Evolutionary conservation across 148 eudicot species (phyloP).

Genomic region (Cornus florida): DNA sequence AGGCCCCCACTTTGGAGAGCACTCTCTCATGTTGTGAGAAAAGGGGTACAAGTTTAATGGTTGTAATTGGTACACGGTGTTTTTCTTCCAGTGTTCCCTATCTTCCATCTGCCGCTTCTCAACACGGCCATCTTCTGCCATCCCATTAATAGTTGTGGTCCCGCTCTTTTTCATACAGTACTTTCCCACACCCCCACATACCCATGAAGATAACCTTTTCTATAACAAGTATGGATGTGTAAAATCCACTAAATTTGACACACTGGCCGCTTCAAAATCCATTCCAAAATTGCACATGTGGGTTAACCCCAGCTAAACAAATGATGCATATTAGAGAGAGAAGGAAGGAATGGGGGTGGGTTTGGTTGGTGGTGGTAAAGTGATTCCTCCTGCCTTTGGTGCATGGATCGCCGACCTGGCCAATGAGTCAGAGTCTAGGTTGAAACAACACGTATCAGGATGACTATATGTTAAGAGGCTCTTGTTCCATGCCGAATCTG

Average conservation of each 20-base stretch:
- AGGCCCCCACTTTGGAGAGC: slow-evolving; percentile 18
- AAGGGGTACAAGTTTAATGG: slow-evolving; percentile 26
- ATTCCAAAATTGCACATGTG: background rate
- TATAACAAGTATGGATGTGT: background rate
- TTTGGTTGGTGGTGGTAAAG: too few species aligned
- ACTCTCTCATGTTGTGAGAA: slow-evolving; percentile 15
- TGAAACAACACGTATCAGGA: too few species aligned
- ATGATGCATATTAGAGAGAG: too few species aligned
- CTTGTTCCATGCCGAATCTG: too few species aligned
- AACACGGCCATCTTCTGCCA: slow-evolving; percentile 8
- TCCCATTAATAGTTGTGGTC: slow-evolving; percentile 7
- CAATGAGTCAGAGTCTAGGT: too few species aligned
- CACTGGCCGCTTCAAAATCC: background rate
- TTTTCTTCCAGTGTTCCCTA: slow-evolving; percentile 1
- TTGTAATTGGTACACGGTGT: slow-evolving; percentile 10
- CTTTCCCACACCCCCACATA: background rate
- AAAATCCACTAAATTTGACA: slow-evolving; percentile 9
- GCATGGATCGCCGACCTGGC: too few species aligned
- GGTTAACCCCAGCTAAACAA: background rate
- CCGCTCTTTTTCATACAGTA: background rate
- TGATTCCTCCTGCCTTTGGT: too few species aligned
- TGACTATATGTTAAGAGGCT: too few species aligned
- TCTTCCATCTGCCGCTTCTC: slow-evolving; percentile 17
- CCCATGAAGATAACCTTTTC: background rate
- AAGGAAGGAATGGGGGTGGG: too few species aligned